Percentiles rank a stretch among this genome's conserved stretches.
phyloP scores from a whole-genome alignment of 202 grass and related monocot species.

The Dendrocalamus latiflorus region DNA sequence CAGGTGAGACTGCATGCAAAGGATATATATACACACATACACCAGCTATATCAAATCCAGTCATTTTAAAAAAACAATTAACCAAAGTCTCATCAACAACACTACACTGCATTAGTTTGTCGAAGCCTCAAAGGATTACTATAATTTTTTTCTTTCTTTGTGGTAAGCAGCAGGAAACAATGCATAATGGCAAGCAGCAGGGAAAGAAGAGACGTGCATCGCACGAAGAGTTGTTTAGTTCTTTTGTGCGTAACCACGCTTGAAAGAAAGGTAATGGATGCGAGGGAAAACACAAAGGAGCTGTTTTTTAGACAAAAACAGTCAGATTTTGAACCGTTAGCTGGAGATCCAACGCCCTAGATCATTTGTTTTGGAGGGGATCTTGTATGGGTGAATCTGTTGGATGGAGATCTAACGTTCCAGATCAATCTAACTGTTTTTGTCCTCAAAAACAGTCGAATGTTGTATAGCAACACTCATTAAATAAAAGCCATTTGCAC shows the following conservation, averaged over 20 bases:
- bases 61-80: neutral
- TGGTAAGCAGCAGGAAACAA: neutral
- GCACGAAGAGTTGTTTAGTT: neutral
- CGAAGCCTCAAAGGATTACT: too few species aligned
- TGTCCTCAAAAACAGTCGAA: too few species aligned
- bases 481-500: slow-evolving; percentile 38
- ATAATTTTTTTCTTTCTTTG: too few species aligned
- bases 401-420: too few species aligned
- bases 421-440: too few species aligned
- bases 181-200: neutral
- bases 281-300: neutral
- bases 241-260: neutral
- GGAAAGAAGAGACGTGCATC: neutral
- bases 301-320: too few species aligned
- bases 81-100: neutral
- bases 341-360: too few species aligned
- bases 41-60: neutral
- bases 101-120: neutral
- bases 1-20: slow-evolving; percentile 52
- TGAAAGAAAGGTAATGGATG: neutral
- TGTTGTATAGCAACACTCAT: neutral
- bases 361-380: too few species aligned
- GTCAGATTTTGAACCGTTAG: too few species aligned
- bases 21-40: neutral
- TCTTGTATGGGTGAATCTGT: too few species aligned